Evolutionary conservation across 441 rosid species (phyloP), one percentile per base, ranked within the genome.

Genomic region (Sinapis alba): DNA sequence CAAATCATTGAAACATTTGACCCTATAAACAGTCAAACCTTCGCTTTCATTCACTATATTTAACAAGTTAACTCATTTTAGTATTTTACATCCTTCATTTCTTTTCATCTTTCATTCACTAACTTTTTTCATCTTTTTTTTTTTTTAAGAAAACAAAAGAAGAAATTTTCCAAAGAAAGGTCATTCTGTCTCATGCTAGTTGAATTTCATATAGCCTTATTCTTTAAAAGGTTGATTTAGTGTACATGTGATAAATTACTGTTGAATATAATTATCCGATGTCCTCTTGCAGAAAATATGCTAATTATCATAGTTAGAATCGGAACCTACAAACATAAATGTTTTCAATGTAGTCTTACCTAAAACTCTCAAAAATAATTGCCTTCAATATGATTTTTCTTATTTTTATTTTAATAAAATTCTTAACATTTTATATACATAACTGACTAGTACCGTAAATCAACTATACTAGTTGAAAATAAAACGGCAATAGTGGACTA

Each of bases 1-100:
- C 79, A 51, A 18, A 19, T 51, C 54, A 47, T 47, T 47, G 54
- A 51, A 51, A 51, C 3, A 51, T 8, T 51, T 51, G 24, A 19
- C 24, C 57, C 57, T 12, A 3, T 18, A 8, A 73, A 28, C 67
- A 21, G 28, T 66, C 72, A 59, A 74, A 65, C 60, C 36, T n/a
- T 66, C 43, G 18, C 15, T 63, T 63, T 38, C 64, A 54, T 16
- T 63, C 19, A 10, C 2, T 10, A 53, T 11, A 23, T 72, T 34
- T 34, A 3, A 63, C 32, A 73, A 36, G 63, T 63, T 36, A 0
- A 5, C 68, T 62, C 62, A 51, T 38, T 62, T 51, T 34, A 18
- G 16, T 5, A 38, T 32, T 21, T 19, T 2, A 3, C 7, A 8
- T 16, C 11, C 26, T 30, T 6, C 26, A 11, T 18, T 32, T 60